Evolutionary conservation across 176 grass and related monocot species (phyloP), one percentile per base, ranked within the genome.

Genomic region (Saccharum spontaneum): DNA sequence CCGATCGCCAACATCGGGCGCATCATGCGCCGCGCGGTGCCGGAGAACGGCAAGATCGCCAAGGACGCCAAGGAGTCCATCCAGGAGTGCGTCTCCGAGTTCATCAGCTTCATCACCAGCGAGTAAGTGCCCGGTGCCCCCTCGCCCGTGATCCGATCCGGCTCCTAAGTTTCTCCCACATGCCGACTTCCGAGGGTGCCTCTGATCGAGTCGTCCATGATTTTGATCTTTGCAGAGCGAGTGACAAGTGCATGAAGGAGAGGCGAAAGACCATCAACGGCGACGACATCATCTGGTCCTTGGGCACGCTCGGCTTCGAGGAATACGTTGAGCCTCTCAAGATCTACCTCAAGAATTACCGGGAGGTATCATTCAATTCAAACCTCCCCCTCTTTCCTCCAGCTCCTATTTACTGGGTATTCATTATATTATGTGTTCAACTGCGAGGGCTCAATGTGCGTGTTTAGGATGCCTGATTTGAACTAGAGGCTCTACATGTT

Each of bases 31-130:
- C 91, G 91, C 11, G 90, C 68, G 3, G 89, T 95, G 66, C 93
- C 90, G n/a, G 93, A 95, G 39, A 95, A 95, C 73, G 93, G 90
- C 3, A 95, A 95, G 80, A 95, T 95, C 64, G 88, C 88, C 11
- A 95, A 95, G 83, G 93, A 95, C 84, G 76, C 93, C 22, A 95
- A 95, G 79, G 93, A 95, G 39, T 95, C 88, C 45, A 36, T 95
- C 41, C 93, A 95, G 85, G 93, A 95, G 85, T 95, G 93, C 64
- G 88, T 92, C 48, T 95, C 90, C 77, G 93, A 95, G 88, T 95
- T 95, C 73, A 95, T 95, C 55, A 92, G 93, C 76, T 95, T 95
- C 78, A 79, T 95, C 45, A 95, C 93, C 57, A 95, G 90, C 90
- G 93, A 95, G 93, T 34, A 34, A 34, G 33, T 34, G 33, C 33